Conservation (phyloP, 2,329 filamentous ascomycete genomes). For the Colletotrichum spinosum region DNA sequence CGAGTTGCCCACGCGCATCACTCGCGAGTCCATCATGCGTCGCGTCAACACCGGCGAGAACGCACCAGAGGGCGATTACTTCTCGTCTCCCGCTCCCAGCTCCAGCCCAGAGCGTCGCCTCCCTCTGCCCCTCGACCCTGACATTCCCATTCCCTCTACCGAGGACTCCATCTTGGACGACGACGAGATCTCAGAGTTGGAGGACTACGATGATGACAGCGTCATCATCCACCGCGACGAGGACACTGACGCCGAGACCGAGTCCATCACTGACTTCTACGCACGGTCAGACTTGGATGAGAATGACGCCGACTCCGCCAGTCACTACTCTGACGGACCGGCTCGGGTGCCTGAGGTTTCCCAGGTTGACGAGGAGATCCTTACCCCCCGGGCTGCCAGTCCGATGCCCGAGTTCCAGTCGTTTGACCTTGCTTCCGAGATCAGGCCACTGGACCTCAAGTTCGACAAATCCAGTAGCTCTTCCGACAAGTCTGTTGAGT, state of each 20-base stretch:
- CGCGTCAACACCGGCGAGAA: slow-evolving; percentile 78
- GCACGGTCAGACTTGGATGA: slow-evolving; percentile 64
- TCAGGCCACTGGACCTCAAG: slow-evolving; percentile 35
- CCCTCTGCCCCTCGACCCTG: slow-evolving; percentile 78
- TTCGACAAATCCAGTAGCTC: slow-evolving; percentile 37
- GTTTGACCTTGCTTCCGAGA: slow-evolving; percentile 30
- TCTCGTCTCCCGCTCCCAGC: slow-evolving; percentile 70
- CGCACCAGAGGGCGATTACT: slow-evolving; percentile 69
- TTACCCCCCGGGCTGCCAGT: slow-evolving; percentile 62
- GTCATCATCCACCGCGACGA: slow-evolving; percentile 77
- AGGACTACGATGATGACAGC: slow-evolving; percentile 64
- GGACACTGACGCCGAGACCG: slow-evolving; percentile 72
- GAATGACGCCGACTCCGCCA: slow-evolving; percentile 63
- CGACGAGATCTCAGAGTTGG: slow-evolving; percentile 47
- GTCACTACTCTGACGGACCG: slow-evolving; percentile 64
- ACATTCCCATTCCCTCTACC: slow-evolving; percentile 88
- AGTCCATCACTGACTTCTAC: slow-evolving; percentile 76
- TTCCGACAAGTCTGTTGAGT: slow-evolving; percentile 40
- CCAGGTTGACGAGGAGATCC: slow-evolving; percentile 56
- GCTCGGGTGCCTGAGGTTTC: slow-evolving; percentile 33
- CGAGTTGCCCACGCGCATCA: slow-evolving; percentile 81
- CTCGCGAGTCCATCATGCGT: slow-evolving; percentile 90
- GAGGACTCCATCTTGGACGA: slow-evolving; percentile 73
- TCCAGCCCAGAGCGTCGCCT: slow-evolving; percentile 60
- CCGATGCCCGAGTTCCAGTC: slow-evolving; percentile 46